Conservation (phyloP, 306 rosid genomes). For the Dalbergia cochinchinensis region DNA sequence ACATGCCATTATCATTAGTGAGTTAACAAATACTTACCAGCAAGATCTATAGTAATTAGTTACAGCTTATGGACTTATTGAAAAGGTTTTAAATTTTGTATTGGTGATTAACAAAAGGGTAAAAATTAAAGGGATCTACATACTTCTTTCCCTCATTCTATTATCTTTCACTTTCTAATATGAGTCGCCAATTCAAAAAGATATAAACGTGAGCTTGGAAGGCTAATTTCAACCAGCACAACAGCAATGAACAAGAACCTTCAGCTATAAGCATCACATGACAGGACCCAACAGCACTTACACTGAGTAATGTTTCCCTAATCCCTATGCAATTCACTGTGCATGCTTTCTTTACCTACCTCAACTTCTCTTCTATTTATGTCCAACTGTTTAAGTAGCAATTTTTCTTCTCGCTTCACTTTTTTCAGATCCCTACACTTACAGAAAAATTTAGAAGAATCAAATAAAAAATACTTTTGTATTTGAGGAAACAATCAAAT, state of each 20-base stretch:
- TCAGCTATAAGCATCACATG: too few species aligned
- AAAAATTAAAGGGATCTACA: too few species aligned
- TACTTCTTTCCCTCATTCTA: not conserved
- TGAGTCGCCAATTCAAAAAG: not conserved
- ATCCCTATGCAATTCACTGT: slow-evolving; percentile 56
- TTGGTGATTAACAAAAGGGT: too few species aligned
- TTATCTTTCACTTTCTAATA: not conserved
- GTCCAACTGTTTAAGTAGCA: slow-evolving; percentile 64
- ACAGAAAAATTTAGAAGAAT: slow-evolving; percentile 9
- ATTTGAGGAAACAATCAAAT: slow-evolving; percentile 29
- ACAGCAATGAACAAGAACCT: too few species aligned
- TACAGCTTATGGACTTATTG: too few species aligned
- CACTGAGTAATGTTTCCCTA: slow-evolving; percentile 48
- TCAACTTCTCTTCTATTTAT: slow-evolving; percentile 62
- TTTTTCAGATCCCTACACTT: slow-evolving; percentile 61
- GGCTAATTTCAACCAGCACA: not conserved
- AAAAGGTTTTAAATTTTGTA: too few species aligned
- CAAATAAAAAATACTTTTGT: not conserved
- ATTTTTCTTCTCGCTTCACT: slow-evolving; percentile 66
- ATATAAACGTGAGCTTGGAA: not conserved
- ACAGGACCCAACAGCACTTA: slow-evolving; percentile 45
- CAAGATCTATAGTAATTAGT: too few species aligned
- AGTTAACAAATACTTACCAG: too few species aligned
- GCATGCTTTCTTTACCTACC: slow-evolving; percentile 59
- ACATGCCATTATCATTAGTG: too few species aligned